phyloP scores from a whole-genome alignment of 106 monocot genomes.

The Apostasia ramifera region DNA sequence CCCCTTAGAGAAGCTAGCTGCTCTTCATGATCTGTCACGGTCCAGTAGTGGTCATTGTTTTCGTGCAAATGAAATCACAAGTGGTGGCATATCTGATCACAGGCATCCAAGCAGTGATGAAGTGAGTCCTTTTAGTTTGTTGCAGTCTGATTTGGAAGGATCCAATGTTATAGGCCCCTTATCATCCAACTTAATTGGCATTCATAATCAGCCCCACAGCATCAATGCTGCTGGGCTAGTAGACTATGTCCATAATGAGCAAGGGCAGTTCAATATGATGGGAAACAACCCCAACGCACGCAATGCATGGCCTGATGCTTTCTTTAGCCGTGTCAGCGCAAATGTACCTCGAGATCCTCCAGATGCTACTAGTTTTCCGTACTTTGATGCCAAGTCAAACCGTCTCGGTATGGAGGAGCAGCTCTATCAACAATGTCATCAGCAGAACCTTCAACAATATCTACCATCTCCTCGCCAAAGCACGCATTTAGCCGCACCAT shows the following conservation, averaged over 20 bases:
- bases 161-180: conserved; percentile 54
- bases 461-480: no score
- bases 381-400: conserved; percentile 41
- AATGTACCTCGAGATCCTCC: conserved; percentile 33
- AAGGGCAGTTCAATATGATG: conserved; percentile 18
- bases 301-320: conserved; percentile 39
- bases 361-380: conserved; percentile 26
- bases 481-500: no score
- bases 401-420: conserved; percentile 54
- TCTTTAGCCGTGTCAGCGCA: conserved; percentile 16
- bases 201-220: conserved; percentile 15
- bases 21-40: conserved; percentile 9
- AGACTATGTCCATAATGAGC: conserved; percentile 1
- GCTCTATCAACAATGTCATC: conserved; percentile 46
- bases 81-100: conserved; percentile 15
- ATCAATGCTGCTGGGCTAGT: conserved; percentile 9
- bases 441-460: conserved; percentile 6
- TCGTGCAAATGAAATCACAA: conserved; percentile 14
- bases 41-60: not conserved
- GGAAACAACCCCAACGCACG: conserved; percentile 12
- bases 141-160: conserved; percentile 82
- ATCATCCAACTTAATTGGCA: conserved; percentile 45
- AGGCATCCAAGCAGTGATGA: conserved; percentile 33
- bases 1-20: conserved; percentile 16
- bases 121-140: conserved; percentile 64